Base-by-base conservation (phyloP, 306 rosid genomes). In the Quercus cerris region DNA sequence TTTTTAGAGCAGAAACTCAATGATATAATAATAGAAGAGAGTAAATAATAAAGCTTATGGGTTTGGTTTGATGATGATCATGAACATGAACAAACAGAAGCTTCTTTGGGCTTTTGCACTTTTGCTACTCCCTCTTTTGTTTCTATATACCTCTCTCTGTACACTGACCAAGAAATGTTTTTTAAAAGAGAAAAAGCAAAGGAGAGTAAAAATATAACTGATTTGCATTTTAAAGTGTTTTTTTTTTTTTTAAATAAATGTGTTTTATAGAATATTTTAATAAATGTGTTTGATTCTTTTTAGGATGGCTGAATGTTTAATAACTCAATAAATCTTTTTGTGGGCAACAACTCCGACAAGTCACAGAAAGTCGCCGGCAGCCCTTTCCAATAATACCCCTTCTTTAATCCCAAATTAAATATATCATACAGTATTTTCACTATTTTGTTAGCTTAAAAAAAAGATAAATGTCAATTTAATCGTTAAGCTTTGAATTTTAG, bases 271-370 rank as follows among this genome's bases (percentile, higher is more conserved):
- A 41, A 41, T 20, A 52, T 38, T 19, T 81, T 78, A 10, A 20
- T 27, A 64, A 63, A 5, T 63, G 70, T 68, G 52, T 74, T 25
- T 78, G 86, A 76, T 78, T 63, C 76, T 81, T 77, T 76, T 83
- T 75, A 85, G 81, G 87, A 76, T 59, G 81, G 80, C 66, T 63
- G 55, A n/a, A 25, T 9, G 59, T 20, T 75, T 64, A 41, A 54
- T 54, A 69, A 57, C 55, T 76, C 38, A 56, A 51, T 72, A 75
- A 81, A 67, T 76, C 87, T 77, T 87, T 88, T 85, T 90, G 89
- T 84, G 91, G 94, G 91, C 84, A 84, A 75, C 90, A 87, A 87
- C 79, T 82, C 92, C 93, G 93, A 90, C 97, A 93, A 82, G 82
- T 71, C 85, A 81, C 85, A 81, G 86, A 90, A 91, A 91, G 89